Evolutionary conservation across 345 rosid species (phyloP), one percentile per base, ranked within the genome.

Genomic region (Lagerstroemia speciosa): DNA sequence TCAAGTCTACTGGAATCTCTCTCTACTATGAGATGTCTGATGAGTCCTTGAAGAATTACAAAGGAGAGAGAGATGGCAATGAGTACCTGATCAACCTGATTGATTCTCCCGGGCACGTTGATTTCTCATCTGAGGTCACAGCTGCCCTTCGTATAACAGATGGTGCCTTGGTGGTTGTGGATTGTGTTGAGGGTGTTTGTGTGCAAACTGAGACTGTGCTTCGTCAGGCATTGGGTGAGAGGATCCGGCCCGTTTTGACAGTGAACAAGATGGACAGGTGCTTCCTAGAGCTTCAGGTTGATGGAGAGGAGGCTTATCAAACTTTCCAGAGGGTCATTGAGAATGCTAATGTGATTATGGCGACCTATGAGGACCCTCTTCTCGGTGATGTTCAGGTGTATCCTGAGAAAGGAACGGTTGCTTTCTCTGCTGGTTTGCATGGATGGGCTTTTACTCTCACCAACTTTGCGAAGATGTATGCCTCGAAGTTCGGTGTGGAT

Each of bases 261-360:
- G 96, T 89, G 1, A 89, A 89, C 83, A 89, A 89, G 85, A 89
- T 89, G 96, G 93, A 89, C 82, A 83, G 96, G 73, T 89, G 96
- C 71, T 89, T 89, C 84, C 93, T 89, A 40, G 96, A 89, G 80
- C 93, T 89, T 9, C 96, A 89, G 80, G 86, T 89, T 64, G 93
- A 89, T 77, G 96, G 96, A 36, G 96, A 89, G 83, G 96, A 89
- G 80, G 96, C 96, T 3, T 89, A 84, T 77, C 96, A 89, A 72
- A 87, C 83, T 5, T 89, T 85, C 84, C 74, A 66, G 46, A 87
- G 91, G 82, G 96, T 89, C 16, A 86, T 89, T 76, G 96, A 89
- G 75, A 89, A 87, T 41, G 93, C 96, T 2, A 89, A 89, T 46
- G 96, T 89, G 30, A 89, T 89, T 64, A 87, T 89, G 92, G 96